Conservation (phyloP, 495 filamentous ascomycete species). For the Trichoderma reesei region DNA sequence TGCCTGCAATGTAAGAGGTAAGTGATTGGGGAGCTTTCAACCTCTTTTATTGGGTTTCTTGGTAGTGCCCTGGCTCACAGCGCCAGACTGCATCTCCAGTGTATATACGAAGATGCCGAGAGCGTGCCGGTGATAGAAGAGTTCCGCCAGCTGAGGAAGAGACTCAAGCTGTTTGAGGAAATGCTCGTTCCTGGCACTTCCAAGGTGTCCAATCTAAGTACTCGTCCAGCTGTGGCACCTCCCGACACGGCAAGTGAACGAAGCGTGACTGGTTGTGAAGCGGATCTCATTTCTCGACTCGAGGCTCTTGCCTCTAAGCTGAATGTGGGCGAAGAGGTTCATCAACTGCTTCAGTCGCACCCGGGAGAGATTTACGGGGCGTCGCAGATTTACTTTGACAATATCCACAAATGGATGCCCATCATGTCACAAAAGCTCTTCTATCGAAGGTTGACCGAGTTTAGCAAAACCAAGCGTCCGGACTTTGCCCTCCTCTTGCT, state of each 20-base stretch:
- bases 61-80: not conserved
- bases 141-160: conserved; percentile 1
- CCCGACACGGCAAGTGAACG: not conserved
- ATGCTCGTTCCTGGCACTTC: not conserved
- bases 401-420: conserved; percentile 1
- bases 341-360: conserved; percentile 3
- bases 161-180: not conserved
- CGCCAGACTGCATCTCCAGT: not conserved
- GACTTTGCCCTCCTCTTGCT: conserved; percentile 1
- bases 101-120: not conserved
- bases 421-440: conserved; percentile 3
- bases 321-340: not conserved
- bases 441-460: not conserved
- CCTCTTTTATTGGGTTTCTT: not conserved
- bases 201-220: not conserved
- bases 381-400: not conserved
- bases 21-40: not conserved
- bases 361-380: conserved; percentile 2
- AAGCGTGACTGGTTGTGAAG: not conserved
- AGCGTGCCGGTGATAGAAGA: not conserved
- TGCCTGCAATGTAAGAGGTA: not conserved
- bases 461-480: not conserved
- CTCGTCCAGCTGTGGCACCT: not conserved
- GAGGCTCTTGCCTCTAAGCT: not conserved
- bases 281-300: not conserved